A percentile compares a stretch with the other conserved stretches of the same genome.
These are phyloP conservation scores for Candida caryicola DNA, from an alignment of 805 yeast species.

Conservation along the genomic window DNA sequence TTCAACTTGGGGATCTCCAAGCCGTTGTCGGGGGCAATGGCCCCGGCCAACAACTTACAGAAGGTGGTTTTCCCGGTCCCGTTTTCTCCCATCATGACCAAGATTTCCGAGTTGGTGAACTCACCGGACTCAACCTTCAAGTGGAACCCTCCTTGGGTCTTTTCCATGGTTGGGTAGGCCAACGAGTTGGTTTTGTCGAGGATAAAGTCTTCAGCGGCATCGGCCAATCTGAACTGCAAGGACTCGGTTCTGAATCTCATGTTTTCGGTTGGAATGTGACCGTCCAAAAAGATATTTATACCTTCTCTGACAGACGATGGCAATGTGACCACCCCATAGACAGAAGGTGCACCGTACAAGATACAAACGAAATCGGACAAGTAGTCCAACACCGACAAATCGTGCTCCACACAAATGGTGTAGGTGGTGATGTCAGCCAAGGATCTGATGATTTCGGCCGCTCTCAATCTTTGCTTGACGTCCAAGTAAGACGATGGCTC, in stretches of 20 bases:
- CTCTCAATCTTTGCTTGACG: constrained; percentile 97
- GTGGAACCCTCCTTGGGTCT: constrained; percentile 96
- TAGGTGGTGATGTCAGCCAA: constrained; percentile 72
- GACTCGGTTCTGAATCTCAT: constrained; percentile 96
- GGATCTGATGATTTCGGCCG: constrained; percentile 91
- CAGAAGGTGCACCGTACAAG: constrained; percentile 96
- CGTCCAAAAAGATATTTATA: constrained; percentile 96
- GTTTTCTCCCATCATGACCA: constrained; percentile 99
- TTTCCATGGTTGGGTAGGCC: constrained; percentile 75
- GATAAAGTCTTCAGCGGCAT: constrained; percentile 75
- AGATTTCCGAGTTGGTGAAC: constrained; percentile 92
- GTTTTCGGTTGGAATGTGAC: constrained; percentile 95
- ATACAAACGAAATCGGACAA: constrained; percentile 96
- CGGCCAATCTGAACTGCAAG: constrained; percentile 87
- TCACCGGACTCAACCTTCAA: constrained; percentile 81
- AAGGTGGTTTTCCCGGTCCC: constrained; percentile 99
- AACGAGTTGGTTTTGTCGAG: constrained; percentile 78
- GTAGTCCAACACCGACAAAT: constrained; percentile 94
- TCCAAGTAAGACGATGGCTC: constrained; percentile 98
- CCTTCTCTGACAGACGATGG: constrained; percentile 99
- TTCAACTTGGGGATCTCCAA: constrained; percentile 79
- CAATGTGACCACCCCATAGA: constrained; percentile 96
- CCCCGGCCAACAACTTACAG: constrained; percentile 94
- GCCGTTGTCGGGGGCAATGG: constrained; percentile 81
- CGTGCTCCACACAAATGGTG: constrained; percentile 98